A percentile compares a stretch with the other conserved stretches of the same genome.
Evolutionary conservation across 2,329 filamentous ascomycete genomes (phyloP).

Genomic region (Cercospora beticola): DNA sequence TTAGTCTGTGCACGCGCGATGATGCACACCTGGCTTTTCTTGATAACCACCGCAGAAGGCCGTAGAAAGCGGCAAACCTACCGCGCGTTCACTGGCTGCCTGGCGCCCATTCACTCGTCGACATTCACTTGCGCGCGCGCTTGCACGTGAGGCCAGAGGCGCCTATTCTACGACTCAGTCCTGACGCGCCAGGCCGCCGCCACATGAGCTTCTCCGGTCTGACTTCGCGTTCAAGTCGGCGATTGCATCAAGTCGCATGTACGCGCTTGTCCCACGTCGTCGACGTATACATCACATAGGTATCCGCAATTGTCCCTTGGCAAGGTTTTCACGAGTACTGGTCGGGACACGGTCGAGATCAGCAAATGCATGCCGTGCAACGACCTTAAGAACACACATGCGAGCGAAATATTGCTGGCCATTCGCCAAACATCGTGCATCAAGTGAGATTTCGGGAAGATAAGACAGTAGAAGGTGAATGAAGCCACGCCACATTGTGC

Average conservation of each 20-base stretch:
- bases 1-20: neutral
- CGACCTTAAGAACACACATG: neutral
- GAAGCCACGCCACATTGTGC: neutral
- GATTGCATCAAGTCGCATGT: neutral
- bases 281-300: neutral
- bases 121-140: slow-evolving; percentile 4
- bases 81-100: slow-evolving; percentile 2
- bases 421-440: neutral
- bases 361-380: neutral
- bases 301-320: slow-evolving; percentile 1
- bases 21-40: slow-evolving; percentile 6
- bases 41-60: slow-evolving; percentile 4
- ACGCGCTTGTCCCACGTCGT: slow-evolving; percentile 5
- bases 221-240: slow-evolving; percentile 2
- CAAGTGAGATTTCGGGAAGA: neutral
- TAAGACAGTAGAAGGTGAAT: neutral
- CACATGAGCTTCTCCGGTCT: neutral
- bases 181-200: neutral
- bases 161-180: neutral
- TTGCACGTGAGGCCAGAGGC: neutral
- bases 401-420: neutral
- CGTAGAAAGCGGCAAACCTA: slow-evolving; percentile 4
- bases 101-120: neutral
- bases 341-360: neutral
- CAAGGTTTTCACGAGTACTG: neutral